Evolutionary conservation across 441 rosid species (phyloP).

Genomic region (Gossypium davidsonii): DNA sequence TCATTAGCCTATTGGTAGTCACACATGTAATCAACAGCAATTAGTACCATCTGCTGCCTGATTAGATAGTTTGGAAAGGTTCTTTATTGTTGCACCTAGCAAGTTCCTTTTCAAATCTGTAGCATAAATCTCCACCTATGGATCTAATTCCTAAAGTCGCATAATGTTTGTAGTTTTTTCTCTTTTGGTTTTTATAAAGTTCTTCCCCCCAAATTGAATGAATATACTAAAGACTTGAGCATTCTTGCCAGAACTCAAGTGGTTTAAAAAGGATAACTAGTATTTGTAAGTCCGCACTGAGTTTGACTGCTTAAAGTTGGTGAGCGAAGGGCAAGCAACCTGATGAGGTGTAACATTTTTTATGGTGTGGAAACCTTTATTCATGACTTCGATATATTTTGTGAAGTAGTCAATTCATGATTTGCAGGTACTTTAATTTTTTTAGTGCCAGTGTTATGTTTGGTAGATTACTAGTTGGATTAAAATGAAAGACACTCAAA

Average conservation of each 20-base stretch:
- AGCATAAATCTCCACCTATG: constrained; percentile 4
- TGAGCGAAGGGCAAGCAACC: not conserved
- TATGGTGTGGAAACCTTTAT: not conserved
- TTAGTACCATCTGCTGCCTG: not conserved
- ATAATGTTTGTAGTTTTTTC: not conserved
- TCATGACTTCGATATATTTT: not conserved
- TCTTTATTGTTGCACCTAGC: not conserved
- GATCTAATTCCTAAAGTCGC: not conserved
- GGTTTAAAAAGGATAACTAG: not conserved
- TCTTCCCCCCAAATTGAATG: not conserved
- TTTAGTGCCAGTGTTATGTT: not conserved
- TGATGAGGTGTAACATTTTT: not conserved
- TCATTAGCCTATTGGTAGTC: not conserved
- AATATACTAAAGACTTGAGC: not conserved
- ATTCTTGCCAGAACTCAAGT: not conserved
- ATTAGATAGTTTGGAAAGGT: not conserved
- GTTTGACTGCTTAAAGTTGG: not conserved
- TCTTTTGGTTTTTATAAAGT: not conserved
- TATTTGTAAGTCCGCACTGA: not conserved
- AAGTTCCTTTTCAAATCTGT: not conserved
- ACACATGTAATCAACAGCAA: not conserved
- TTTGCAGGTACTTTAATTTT: not conserved
- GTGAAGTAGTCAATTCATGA: not conserved
- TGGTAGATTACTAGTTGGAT: not conserved
- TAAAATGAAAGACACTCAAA: not conserved